These are phyloP conservation scores for Bromus sterilis DNA, from an alignment of 176 grass and related monocot genomes.

Conservation along the genomic window DNA sequence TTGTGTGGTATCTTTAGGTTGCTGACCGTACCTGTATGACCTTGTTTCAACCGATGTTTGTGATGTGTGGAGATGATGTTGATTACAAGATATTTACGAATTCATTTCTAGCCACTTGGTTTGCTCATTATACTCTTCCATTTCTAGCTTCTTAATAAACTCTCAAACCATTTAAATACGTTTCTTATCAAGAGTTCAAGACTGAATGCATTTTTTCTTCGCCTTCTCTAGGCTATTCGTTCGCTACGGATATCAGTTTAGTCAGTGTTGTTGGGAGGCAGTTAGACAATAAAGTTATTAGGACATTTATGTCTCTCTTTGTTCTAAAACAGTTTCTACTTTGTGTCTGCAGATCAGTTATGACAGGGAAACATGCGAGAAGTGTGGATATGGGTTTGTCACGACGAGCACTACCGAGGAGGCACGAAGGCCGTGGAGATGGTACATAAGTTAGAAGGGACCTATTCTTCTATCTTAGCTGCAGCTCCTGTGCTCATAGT, in stretches of 20 bases:
- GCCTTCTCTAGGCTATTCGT: not conserved
- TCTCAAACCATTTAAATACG: not conserved
- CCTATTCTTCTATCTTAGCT: not conserved
- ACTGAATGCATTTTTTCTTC: not conserved
- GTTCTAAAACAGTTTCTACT: not conserved
- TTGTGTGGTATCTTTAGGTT: not conserved
- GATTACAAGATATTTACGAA: not conserved
- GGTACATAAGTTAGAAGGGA: conserved; percentile 8
- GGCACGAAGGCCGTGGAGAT: conserved; percentile 8
- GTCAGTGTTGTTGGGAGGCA: not conserved
- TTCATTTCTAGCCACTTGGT: not conserved
- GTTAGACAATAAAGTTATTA: not conserved
- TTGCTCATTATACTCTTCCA: not conserved
- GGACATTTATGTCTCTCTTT: not conserved
- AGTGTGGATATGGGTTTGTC: not conserved
- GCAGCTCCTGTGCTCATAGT: not conserved
- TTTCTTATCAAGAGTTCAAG: not conserved
- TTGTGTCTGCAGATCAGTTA: not conserved
- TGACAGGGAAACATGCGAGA: not conserved
- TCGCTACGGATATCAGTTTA: not conserved
- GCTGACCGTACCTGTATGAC: not conserved
- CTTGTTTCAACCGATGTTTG: not conserved
- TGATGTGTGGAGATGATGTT: not conserved
- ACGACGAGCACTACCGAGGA: not conserved
- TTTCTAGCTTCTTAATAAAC: not conserved